Evolutionary conservation across 768 basidiomycete genomes (phyloP), one percentile per base, ranked within the genome.

Genomic region (Suillus sp.): DNA sequence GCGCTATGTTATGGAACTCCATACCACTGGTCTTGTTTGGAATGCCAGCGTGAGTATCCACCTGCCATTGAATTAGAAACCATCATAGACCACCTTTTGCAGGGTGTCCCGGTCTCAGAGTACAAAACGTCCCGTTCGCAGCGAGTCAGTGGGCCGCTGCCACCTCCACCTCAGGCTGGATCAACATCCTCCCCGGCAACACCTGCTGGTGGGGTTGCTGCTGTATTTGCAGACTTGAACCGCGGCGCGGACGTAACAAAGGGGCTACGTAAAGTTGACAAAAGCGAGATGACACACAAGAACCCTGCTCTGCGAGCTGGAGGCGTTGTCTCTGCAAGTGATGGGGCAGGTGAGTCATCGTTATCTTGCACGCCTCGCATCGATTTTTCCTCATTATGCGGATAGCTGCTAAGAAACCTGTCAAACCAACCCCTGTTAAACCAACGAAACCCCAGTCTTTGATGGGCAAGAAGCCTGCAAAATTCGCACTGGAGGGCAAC

Each of bases 221-320:
- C 92, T 4, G 91, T 99, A 30, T 96, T 99, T 62, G 93, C 95
- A 1, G 86, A 94, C 61, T 78, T 99, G 53, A 98, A 98, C 72
- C 85, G 90, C 47, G 96, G 96, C 1, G 92, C 88, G 65, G 88
- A 90, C 4, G 89, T 99, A 38, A 99, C 96, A 7, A 92, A 91
- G 72, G 89, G 92, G 13, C 75, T 99, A 69, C 88, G 91, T 68
- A 98, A 97, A 75, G 97, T 99, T 34, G 93, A 95, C 72, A 91
- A 88, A 80, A 95, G 92, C 66, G 91, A 98, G 75, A 96, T 96
- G 95, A 98, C 95, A 3, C 97, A 99, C 81, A 99, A 99, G 83
- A 99, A 99, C 71, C 96, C 97, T 0, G 84, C 87, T 11, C 78
- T 99, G 42, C 80, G 97, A 35, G 85, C 81, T 18, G 66, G 78